Percentiles rank a stretch among this genome's conserved stretches.
phyloP scores from a whole-genome alignment of 345 rosid species.

The Acer negundo region DNA sequence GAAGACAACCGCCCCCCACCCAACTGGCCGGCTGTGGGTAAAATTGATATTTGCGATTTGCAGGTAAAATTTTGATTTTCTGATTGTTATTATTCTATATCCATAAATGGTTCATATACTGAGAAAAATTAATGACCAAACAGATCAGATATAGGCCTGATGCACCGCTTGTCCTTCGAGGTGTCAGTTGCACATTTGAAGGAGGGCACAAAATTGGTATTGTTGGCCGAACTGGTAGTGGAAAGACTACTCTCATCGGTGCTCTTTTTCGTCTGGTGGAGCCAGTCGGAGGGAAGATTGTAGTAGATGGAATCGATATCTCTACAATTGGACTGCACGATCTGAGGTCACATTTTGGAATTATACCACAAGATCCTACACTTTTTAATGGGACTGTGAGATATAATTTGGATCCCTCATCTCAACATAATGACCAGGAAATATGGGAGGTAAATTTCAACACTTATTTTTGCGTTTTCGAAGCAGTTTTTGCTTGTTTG shows the following conservation, averaged over 20 bases:
- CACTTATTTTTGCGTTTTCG: too few species aligned
- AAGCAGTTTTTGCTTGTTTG: not conserved
- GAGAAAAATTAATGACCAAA: conserved; percentile 18
- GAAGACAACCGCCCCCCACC: conserved; percentile 73
- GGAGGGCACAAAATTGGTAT: conserved; percentile 96
- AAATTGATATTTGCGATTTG: conserved; percentile 78
- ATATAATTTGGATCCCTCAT: conserved; percentile 82
- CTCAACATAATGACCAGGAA: conserved; percentile 71
- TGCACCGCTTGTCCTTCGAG: conserved; percentile 73
- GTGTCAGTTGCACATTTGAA: conserved; percentile 77
- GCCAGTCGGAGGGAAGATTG: conserved; percentile 77
- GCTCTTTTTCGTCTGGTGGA: conserved; percentile 93
- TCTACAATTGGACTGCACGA: conserved; percentile 80
- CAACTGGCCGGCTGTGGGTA: conserved; percentile 81
- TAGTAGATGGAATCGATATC: conserved; percentile 85
- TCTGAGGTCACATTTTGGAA: conserved; percentile 83
- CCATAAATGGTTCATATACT: not conserved
- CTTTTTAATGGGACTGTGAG: conserved; percentile 92
- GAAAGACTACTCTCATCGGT: conserved; percentile 89
- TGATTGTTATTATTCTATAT: not conserved
- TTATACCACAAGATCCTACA: conserved; percentile 96
- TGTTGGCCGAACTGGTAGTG: conserved; percentile 95
- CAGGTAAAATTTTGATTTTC: conserved; percentile 45
- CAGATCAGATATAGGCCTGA: conserved; percentile 81
- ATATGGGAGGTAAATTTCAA: conserved; percentile 81